Evolutionary conservation across 768 basidiomycete species (phyloP).

Genomic region (Termitomyces sp.): DNA sequence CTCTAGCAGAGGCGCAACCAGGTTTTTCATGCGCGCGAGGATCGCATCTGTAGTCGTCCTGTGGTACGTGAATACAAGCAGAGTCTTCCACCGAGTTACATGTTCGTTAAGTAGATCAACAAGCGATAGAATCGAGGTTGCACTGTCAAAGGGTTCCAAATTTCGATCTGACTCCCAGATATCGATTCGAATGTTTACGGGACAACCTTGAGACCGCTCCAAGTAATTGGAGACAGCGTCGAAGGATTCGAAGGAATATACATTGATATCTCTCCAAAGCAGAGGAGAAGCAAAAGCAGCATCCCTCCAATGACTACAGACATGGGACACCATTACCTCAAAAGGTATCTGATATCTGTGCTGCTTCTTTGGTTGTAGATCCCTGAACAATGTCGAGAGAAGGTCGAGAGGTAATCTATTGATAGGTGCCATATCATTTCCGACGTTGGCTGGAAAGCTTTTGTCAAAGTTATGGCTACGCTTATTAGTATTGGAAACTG

Average conservation of each 20-base stretch:
- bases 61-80: conserved; percentile 21
- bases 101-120: conserved; percentile 16
- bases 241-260: conserved; percentile 22
- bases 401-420: conserved; percentile 26
- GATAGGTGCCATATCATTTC: conserved; percentile 1
- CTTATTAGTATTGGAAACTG: background rate
- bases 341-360: conserved; percentile 21
- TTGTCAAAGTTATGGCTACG: background rate
- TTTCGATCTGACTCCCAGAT: conserved; percentile 23
- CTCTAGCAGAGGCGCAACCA: conserved; percentile 21
- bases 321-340: conserved; percentile 36
- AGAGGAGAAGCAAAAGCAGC: conserved; percentile 28
- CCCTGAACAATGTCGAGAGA: conserved; percentile 22
- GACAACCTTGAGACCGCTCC: conserved; percentile 23
- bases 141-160: background rate
- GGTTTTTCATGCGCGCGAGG: conserved; percentile 15
- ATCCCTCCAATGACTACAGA: conserved; percentile 36
- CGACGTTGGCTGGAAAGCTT: background rate
- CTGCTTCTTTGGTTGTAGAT: conserved; percentile 17
- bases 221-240: conserved; percentile 22
- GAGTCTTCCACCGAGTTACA: conserved; percentile 20
- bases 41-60: conserved; percentile 20
- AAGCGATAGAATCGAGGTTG: conserved; percentile 9
- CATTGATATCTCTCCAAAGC: conserved; percentile 35
- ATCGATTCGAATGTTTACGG: conserved; percentile 26